Base-by-base conservation (phyloP, 495 filamentous ascomycete species). In the Aspergillus coremiiformis region DNA sequence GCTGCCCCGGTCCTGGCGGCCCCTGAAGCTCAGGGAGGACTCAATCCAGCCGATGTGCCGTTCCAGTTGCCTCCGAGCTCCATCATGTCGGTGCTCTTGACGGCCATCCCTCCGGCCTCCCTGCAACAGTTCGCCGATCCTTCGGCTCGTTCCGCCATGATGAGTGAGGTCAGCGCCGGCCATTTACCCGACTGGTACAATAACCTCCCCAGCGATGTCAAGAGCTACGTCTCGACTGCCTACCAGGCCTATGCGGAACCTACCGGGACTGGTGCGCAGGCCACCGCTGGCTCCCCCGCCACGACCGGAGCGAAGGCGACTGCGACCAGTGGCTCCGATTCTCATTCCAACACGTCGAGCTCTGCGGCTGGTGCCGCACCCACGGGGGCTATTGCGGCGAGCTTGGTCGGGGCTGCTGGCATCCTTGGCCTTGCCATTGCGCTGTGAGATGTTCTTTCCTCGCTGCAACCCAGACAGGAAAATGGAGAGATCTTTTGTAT, bases 321-420 rank as follows among this genome's bases (percentile, higher is more conserved):
- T 54, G 57, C 55, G 30, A 63, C 51, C 10, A 33, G 49, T 10
- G 27, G 51, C 5, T 30, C 51, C 12, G 44, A 14, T 3, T 44
- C 27, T 12, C 7, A 19, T 6, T 4, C 51, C 19, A 52, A 23
- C 8, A 21, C 35, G 23, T 53, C 58, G 4, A 49, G 54, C 29
- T 64, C 59, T 1, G 53, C 54, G 39, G 61, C 48, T 9, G 56
- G 42, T 48, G 58, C 58, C 45, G 49, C 57, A 21, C 39, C 59
- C 32, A 62, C 62, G 9, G 59, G 54, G 23, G 47, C 44, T 26
- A 17, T 66, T 10, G 60, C 52, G 9, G 52, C 52, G 39, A 37
- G 62, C 19, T 6, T 67, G 39, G 62, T 59, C 0, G 60, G 63
- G 54, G 57, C 52, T 27, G 60, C 51, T 21, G 63, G 60, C 42